A percentile compares a stretch with the other conserved stretches of the same genome.
phyloP scores from a whole-genome alignment of 768 basidiomycete species.

The Macrolepiota albuminosa region DNA sequence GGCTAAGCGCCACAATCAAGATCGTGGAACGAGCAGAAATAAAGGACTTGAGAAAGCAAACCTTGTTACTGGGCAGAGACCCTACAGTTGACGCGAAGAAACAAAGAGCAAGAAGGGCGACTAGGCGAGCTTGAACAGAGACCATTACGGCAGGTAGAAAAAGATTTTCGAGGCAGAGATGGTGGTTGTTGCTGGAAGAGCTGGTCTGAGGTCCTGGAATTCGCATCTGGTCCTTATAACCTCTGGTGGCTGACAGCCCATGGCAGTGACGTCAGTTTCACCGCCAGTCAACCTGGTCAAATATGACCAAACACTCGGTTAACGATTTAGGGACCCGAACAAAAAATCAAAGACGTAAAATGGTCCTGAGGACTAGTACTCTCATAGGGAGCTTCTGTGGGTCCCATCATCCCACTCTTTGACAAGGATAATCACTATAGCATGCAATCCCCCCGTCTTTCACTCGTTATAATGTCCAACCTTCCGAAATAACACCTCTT shows the following conservation, averaged over 20 bases:
- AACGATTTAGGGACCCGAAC: not conserved
- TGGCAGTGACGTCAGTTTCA: not conserved
- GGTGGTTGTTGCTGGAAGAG: not conserved
- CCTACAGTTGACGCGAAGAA: not conserved
- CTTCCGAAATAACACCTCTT: conserved; percentile 13
- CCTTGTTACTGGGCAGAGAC: not conserved
- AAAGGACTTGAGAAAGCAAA: not conserved
- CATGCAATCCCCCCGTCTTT: not conserved
- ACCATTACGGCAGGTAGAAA: not conserved
- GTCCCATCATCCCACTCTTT: not conserved
- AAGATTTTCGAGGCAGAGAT: not conserved
- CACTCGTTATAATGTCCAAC: not conserved
- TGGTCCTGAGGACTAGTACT: not conserved
- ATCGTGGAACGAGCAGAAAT: not conserved
- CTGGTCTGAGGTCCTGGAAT: not conserved
- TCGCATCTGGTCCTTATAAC: not conserved
- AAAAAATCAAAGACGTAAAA: not conserved
- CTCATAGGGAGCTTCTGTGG: not conserved
- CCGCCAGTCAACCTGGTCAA: not conserved
- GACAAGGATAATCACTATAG: not conserved
- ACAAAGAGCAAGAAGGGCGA: not conserved
- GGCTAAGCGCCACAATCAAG: not conserved
- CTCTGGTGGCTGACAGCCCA: not conserved
- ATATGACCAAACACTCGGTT: not conserved
- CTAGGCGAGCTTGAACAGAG: not conserved